phyloP scores from a whole-genome alignment of 164 flowering plant species.

The Aristolochia californica region DNA sequence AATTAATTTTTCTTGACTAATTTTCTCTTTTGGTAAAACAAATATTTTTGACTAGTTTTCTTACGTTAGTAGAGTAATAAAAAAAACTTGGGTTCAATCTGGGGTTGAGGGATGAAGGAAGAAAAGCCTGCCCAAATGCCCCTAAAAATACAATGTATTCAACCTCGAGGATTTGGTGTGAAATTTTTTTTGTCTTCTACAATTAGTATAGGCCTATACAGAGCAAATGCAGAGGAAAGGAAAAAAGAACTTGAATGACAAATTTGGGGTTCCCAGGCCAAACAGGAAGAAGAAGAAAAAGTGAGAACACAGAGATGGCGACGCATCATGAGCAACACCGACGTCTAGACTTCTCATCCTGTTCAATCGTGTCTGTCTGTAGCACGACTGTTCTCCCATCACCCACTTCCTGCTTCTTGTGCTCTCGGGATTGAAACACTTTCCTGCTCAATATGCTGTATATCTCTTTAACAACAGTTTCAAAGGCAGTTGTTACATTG shows the following conservation, averaged over 20 bases:
- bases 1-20: too few relatives aligned
- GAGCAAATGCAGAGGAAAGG: background rate
- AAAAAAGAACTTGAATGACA: background rate
- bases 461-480: conserved; percentile 60
- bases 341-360: conserved; percentile 15
- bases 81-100: too few relatives aligned
- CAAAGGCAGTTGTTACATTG: conserved; percentile 55
- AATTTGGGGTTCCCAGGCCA: background rate
- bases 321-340: conserved; percentile 28
- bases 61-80: too few relatives aligned
- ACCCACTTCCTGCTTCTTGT: conserved; percentile 39
- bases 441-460: conserved; percentile 58
- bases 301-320: background rate
- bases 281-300: background rate
- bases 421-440: conserved; percentile 49
- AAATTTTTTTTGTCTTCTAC: too few relatives aligned
- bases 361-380: conserved; percentile 20
- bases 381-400: conserved; percentile 46
- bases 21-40: too few relatives aligned
- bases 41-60: too few relatives aligned
- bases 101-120: too few relatives aligned
- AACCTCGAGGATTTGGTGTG: too few relatives aligned
- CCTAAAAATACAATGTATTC: too few relatives aligned
- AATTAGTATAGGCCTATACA: too few relatives aligned
- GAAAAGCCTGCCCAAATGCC: too few relatives aligned